Evolutionary conservation across 2,329 filamentous ascomycete species (phyloP).

Genomic region (Alternaria conjuncta): DNA sequence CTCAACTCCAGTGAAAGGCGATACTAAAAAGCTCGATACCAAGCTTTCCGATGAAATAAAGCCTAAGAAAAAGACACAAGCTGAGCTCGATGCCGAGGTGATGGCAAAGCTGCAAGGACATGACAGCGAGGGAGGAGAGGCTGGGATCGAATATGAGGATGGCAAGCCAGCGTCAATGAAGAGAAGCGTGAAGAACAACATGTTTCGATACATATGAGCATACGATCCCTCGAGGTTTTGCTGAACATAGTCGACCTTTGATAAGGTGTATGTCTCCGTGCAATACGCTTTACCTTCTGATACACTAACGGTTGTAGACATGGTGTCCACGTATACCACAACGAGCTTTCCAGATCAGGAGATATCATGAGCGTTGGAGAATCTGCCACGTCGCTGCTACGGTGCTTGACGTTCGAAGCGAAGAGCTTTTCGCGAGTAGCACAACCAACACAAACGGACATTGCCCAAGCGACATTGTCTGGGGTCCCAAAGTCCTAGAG

Average conservation of each 20-base stretch:
- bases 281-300: background rate
- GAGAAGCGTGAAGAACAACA: slow-evolving; percentile 74
- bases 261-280: background rate
- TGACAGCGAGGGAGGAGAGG: slow-evolving; percentile 72
- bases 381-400: background rate
- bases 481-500: background rate
- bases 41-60: slow-evolving; percentile 21
- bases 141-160: slow-evolving; percentile 77
- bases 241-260: background rate
- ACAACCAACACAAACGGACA: background rate
- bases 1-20: background rate
- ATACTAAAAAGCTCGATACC: slow-evolving; percentile 14
- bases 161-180: slow-evolving; percentile 76
- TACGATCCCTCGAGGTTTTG: background rate
- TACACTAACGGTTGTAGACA: background rate
- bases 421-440: background rate
- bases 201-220: slow-evolving; percentile 73
- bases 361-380: background rate
- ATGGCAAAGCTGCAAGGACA: slow-evolving; percentile 68
- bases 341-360: background rate
- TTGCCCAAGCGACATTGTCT: background rate
- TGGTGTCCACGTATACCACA: no score
- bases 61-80: slow-evolving; percentile 60
- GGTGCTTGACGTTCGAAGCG: background rate
- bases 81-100: slow-evolving; percentile 71